Percentiles rank a stretch among this genome's conserved stretches.
These are phyloP conservation scores for Dryas integrifolia DNA, from an alignment of 331 rosid genomes.

Conservation along the genomic window DNA sequence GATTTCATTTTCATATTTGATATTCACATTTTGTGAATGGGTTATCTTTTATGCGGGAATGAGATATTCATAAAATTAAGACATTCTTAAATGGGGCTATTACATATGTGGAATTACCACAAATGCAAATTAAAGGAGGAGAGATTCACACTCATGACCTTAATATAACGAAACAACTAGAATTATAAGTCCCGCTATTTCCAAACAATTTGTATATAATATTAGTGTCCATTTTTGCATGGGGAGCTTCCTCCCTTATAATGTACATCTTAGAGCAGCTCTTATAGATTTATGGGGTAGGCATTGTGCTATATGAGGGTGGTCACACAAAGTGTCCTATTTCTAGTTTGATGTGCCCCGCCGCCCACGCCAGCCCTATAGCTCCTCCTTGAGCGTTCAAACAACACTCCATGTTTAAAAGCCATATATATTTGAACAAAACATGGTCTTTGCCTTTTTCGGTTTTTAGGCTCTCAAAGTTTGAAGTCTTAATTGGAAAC, in stretches of 20 bases:
- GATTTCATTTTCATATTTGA: no score
- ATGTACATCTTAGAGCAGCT: background rate
- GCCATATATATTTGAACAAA: constrained; percentile 25
- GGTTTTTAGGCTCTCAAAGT: constrained; percentile 30
- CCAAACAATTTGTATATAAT: no score
- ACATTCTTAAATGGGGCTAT: no score
- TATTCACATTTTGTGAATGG: no score
- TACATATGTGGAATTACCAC: no score
- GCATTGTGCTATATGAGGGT: background rate
- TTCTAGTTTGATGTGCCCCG: constrained; percentile 28
- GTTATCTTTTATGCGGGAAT: no score
- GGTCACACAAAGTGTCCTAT: constrained; percentile 12
- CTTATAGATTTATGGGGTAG: background rate
- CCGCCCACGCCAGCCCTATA: constrained; percentile 31
- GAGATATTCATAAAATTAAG: no score
- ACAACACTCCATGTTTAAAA: constrained; percentile 9
- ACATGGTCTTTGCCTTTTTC: constrained; percentile 6
- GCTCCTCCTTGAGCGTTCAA: constrained; percentile 27
- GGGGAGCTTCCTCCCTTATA: constrained; percentile 10
- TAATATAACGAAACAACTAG: no score
- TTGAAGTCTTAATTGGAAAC: constrained; percentile 23
- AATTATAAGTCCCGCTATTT: no score
- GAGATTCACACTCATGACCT: no score
- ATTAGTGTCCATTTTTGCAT: no score
- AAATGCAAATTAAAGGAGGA: no score